These are phyloP conservation scores for Fusarium lyarnte DNA, from an alignment of 2,329 filamentous ascomycete species.

Conservation along the genomic window DNA sequence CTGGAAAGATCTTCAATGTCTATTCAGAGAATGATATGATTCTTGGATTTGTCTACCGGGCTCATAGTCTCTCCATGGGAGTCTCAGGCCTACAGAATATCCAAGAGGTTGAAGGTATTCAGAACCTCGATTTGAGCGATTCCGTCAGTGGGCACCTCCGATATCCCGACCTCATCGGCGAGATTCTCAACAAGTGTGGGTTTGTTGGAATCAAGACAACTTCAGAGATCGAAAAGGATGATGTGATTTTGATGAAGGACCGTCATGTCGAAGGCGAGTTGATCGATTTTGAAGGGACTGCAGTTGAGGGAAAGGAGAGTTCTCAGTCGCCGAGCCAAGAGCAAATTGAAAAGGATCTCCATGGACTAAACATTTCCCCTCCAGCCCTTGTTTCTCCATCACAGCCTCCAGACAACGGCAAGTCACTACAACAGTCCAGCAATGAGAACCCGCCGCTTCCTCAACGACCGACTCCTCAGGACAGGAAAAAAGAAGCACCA, in stretches of 20 bases:
- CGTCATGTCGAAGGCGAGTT: conserved; percentile 46
- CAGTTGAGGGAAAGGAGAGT: conserved; percentile 13
- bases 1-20: conserved; percentile 85
- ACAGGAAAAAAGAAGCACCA: conserved; percentile 9
- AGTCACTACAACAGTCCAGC: neutral
- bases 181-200: conserved; percentile 63
- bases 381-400: conserved; percentile 38
- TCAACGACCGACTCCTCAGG: neutral
- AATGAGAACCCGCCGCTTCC: conserved; percentile 31
- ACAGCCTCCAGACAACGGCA: conserved; percentile 14
- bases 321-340: conserved; percentile 23
- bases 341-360: conserved; percentile 40
- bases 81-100: conserved; percentile 85
- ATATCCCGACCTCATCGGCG: conserved; percentile 60
- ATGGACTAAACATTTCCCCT: conserved; percentile 44
- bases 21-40: conserved; percentile 90
- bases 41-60: conserved; percentile 86
- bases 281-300: conserved; percentile 44
- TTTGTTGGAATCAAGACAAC: conserved; percentile 59
- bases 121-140: conserved; percentile 63
- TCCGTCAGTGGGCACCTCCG: conserved; percentile 64
- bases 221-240: conserved; percentile 61
- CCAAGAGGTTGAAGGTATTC: conserved; percentile 71
- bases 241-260: conserved; percentile 59
- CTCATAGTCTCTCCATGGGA: conserved; percentile 82